Conservation (phyloP, 345 rosid species). For the Durio zibethinus region DNA sequence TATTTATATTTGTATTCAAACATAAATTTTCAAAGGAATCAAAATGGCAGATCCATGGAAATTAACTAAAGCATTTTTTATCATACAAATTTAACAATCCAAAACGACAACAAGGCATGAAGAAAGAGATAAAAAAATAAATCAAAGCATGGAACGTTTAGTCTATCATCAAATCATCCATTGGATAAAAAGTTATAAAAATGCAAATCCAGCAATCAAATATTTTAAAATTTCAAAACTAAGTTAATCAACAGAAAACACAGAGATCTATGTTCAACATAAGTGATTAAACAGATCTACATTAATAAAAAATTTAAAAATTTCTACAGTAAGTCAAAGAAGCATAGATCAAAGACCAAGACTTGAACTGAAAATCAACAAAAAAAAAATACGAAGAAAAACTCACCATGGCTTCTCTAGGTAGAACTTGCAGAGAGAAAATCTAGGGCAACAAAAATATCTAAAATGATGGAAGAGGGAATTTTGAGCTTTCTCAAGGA, state of each 20-base stretch:
- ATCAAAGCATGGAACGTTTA: not conserved
- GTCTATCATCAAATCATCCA: not conserved
- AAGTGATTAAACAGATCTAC: not conserved
- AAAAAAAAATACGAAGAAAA: not conserved
- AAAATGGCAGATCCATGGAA: not conserved
- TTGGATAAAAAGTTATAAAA: not conserved
- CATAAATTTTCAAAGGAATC: not conserved
- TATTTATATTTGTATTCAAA: not conserved
- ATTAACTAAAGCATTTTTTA: not conserved
- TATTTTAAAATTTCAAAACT: not conserved
- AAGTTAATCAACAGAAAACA: not conserved
- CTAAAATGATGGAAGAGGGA: not conserved
- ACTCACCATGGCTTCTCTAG: conserved; percentile 7
- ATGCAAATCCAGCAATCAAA: not conserved
- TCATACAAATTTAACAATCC: not conserved
- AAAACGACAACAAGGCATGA: not conserved
- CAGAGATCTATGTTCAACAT: not conserved
- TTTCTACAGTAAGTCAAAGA: not conserved
- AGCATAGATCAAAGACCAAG: not conserved
- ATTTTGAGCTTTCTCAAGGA: not conserved
- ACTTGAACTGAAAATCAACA: not conserved
- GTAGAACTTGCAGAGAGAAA: not conserved
- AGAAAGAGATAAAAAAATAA: not conserved
- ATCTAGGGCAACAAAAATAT: not conserved
- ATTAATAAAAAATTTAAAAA: not conserved